A percentile compares a stretch with the other conserved stretches of the same genome.
These are phyloP conservation scores for Keithomyces neogunnii DNA, from an alignment of 2,329 filamentous ascomycete genomes.

Conservation along the genomic window DNA sequence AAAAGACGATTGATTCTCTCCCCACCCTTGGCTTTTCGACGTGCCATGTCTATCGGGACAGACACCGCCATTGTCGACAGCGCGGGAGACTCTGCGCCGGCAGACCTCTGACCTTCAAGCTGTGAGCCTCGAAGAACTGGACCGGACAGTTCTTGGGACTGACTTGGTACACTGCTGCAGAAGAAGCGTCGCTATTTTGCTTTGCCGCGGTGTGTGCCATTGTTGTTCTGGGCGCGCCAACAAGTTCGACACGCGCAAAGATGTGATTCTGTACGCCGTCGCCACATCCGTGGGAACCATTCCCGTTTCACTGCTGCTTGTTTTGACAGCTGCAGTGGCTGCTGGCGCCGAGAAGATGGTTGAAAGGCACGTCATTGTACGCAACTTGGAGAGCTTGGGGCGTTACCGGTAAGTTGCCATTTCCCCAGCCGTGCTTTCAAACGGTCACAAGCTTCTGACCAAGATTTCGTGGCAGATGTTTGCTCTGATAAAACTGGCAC, in stretches of 20 bases:
- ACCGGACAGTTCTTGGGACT: conserved; percentile 34
- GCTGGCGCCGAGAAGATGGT: conserved; percentile 39
- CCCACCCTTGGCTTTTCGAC: conserved; percentile 25
- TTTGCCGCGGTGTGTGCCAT: conserved; percentile 37
- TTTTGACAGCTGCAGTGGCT: conserved; percentile 47
- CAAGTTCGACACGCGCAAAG: conserved; percentile 23
- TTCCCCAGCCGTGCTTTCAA: not conserved
- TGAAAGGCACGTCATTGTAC: conserved; percentile 37
- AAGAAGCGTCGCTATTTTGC: conserved; percentile 53
- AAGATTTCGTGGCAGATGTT: conserved; percentile 13
- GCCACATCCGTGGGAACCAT: conserved; percentile 35
- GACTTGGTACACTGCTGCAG: conserved; percentile 56
- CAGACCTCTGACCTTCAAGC: conserved; percentile 44
- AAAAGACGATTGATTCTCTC: conserved; percentile 31
- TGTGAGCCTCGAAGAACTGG: conserved; percentile 44
- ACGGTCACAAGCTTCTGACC: not conserved
- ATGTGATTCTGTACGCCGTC: conserved; percentile 30
- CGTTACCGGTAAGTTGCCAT: conserved; percentile 32
- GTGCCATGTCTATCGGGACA: conserved; percentile 26
- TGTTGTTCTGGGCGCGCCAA: conserved; percentile 29
- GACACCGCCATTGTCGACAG: conserved; percentile 36
- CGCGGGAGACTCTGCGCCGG: conserved; percentile 46
- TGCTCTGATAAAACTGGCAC: conserved; percentile 23
- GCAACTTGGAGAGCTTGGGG: conserved; percentile 37
- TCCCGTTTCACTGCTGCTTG: conserved; percentile 33